Evolutionary conservation across 2,329 filamentous ascomycete genomes (phyloP).

Genomic region (Tolypocladium album): DNA sequence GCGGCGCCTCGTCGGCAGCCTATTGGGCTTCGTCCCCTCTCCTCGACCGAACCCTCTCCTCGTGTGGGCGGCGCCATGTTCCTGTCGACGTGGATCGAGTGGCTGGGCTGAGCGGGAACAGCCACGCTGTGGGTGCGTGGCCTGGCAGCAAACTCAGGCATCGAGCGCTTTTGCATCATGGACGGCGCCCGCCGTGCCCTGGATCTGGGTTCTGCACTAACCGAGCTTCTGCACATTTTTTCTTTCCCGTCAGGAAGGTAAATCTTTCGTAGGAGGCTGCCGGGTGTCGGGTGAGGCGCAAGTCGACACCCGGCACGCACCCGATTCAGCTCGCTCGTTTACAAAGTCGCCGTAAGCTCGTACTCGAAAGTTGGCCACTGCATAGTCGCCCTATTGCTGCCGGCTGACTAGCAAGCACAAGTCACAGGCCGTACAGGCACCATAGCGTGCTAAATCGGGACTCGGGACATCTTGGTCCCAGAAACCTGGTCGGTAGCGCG

Average conservation of each 20-base stretch:
- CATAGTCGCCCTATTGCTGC: neutral
- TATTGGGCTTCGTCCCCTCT: neutral
- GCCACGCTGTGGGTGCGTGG: neutral
- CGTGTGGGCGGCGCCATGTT: neutral
- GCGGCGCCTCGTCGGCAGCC: neutral
- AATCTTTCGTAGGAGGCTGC: neutral
- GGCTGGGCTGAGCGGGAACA: neutral
- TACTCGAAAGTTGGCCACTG: neutral
- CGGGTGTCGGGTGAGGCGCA: neutral
- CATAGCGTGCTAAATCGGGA: neutral
- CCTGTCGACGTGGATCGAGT: neutral
- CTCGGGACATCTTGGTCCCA: neutral
- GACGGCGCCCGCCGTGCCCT: neutral
- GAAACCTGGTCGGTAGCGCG: neutral
- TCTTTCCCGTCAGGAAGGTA: too few relatives aligned
- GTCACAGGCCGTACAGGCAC: neutral
- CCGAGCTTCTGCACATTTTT: neutral
- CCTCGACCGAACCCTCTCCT: neutral
- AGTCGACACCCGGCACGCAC: neutral
- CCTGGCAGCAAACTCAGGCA: neutral
- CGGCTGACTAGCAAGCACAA: neutral
- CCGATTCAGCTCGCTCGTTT: neutral
- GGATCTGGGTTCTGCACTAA: neutral
- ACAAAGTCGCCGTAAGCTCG: neutral
- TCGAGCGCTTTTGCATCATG: neutral